These are phyloP conservation scores for Corylus heterophylla DNA, from an alignment of 306 rosid genomes.

Conservation along the genomic window DNA sequence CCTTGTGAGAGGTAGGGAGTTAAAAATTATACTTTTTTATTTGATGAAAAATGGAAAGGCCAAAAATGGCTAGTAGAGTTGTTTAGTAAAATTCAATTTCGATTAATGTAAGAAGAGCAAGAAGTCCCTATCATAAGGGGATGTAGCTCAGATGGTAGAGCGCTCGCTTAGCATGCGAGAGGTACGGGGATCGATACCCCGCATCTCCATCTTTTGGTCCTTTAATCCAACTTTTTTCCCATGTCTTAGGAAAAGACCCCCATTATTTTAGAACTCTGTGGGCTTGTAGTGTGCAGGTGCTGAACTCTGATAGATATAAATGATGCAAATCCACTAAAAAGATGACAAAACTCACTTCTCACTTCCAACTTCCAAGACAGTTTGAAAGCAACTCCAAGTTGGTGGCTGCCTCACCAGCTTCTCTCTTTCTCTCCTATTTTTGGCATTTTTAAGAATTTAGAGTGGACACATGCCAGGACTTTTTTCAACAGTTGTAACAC, in stretches of 20 bases:
- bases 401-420: conserved; percentile 27
- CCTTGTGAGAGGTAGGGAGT: no score
- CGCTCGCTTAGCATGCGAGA: conserved; percentile 98
- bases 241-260: not conserved
- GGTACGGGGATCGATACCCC: conserved; percentile 94
- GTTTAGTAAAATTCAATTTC: no score
- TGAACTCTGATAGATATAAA: not conserved
- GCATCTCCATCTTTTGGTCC: conserved; percentile 54
- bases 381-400: not conserved
- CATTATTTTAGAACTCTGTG: no score
- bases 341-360: not conserved
- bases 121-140: conserved; percentile 31
- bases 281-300: no score
- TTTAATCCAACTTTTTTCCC: not conserved
- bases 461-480: not conserved
- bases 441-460: no score
- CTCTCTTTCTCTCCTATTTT: conserved; percentile 5
- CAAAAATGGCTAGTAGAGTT: no score
- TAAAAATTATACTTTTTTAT: no score
- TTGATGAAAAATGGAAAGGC: no score
- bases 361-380: not conserved
- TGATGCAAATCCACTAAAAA: not conserved
- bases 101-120: no score
- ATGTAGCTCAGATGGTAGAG: conserved; percentile 99
- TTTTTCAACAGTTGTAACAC: not conserved